phyloP scores from a whole-genome alignment of 768 basidiomycete genomes.

The Auricularia sp. region DNA sequence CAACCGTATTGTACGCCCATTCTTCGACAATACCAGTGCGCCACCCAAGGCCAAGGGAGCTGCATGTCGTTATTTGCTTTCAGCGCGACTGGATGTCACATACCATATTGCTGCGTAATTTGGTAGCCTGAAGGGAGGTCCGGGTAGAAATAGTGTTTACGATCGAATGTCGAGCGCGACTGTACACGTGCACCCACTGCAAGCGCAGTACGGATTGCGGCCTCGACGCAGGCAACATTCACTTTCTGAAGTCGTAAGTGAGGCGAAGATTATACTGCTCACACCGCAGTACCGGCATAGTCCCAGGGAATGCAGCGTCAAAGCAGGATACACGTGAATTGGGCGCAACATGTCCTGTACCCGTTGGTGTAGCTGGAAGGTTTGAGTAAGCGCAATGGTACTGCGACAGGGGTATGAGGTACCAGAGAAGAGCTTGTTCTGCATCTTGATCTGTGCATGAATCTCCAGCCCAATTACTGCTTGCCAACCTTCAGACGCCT shows the following conservation, averaged over 20 bases:
- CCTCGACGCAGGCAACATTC: conserved; percentile 61
- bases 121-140: conserved; percentile 94
- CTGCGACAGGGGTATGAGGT: conserved; percentile 13
- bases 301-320: conserved; percentile 90
- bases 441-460: conserved; percentile 86
- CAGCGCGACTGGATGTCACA: conserved; percentile 11
- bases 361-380: conserved; percentile 28
- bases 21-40: conserved; percentile 34
- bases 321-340: conserved; percentile 69
- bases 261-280: conserved; percentile 4
- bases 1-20: conserved; percentile 53
- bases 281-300: conserved; percentile 60
- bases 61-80: conserved; percentile 21
- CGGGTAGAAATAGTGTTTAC: conserved; percentile 97
- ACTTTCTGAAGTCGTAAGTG: conserved; percentile 32
- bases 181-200: conserved; percentile 65
- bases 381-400: conserved; percentile 19
- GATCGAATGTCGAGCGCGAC: conserved; percentile 71
- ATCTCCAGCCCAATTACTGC: conserved; percentile 92
- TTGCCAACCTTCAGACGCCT: conserved; percentile 49
- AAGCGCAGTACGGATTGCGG: conserved; percentile 72
- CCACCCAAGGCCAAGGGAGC: conserved; percentile 75
- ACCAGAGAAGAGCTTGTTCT: conserved; percentile 82
- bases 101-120: conserved; percentile 93
- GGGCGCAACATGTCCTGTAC: conserved; percentile 35